Percentiles rank a stretch among this genome's conserved stretches.
These are phyloP conservation scores for Ceratorhiza oryzae-sativae DNA, from an alignment of 1,284 basidiomycete species.

Conservation along the genomic window DNA sequence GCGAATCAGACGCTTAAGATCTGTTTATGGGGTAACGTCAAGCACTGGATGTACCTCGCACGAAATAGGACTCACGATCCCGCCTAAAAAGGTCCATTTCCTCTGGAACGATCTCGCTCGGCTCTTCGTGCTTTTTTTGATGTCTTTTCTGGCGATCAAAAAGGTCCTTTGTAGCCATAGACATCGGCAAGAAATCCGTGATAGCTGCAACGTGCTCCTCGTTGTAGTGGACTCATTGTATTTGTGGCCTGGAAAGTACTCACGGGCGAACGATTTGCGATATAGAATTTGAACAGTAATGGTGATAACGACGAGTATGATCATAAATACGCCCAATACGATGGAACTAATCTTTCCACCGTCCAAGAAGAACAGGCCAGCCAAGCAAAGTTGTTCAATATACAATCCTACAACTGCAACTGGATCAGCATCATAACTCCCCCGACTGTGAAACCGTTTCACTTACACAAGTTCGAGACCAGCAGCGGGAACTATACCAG, in stretches of 20 bases:
- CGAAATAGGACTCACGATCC: conserved; percentile 36
- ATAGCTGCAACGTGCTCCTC: conserved; percentile 17
- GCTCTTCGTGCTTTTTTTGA: conserved; percentile 6
- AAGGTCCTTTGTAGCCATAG: conserved; percentile 39
- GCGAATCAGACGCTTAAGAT: conserved; percentile 35
- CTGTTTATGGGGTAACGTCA: background rate
- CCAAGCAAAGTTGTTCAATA: conserved; percentile 43
- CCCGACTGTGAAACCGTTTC: background rate
- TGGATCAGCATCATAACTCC: background rate
- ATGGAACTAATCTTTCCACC: conserved; percentile 20
- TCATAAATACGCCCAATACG: conserved; percentile 39
- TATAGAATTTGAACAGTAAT: conserved; percentile 38
- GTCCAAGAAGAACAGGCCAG: conserved; percentile 43
- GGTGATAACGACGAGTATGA: conserved; percentile 39
- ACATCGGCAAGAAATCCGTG: conserved; percentile 38
- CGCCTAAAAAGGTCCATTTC: conserved; percentile 41
- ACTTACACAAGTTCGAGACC: conserved; percentile 41
- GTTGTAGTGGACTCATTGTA: background rate
- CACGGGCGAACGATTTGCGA: conserved; percentile 38
- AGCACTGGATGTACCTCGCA: background rate
- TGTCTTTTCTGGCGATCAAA: conserved; percentile 37
- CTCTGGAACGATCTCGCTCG: conserved; percentile 3
- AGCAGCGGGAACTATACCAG: conserved; percentile 39
- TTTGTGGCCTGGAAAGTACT: conserved; percentile 1
- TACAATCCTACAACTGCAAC: conserved; percentile 41